Evolutionary conservation across 1,284 basidiomycete species (phyloP), one percentile per base, ranked within the genome.

Genomic region (Pyrrhoderma noxium): DNA sequence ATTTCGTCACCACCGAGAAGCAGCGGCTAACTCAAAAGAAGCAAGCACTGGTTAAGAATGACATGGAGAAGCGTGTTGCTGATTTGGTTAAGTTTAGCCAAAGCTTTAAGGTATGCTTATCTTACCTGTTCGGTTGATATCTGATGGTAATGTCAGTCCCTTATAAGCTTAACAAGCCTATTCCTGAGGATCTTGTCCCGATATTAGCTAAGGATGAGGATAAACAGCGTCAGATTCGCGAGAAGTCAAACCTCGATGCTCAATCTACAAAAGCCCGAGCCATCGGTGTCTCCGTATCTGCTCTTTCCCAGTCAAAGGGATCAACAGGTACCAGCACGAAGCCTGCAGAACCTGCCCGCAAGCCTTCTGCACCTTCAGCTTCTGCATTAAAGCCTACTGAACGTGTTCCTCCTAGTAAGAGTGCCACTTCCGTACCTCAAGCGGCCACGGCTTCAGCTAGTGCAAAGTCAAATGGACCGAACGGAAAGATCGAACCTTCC

Each of bases 81-180:
- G 94, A 98, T 47, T 73, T 98, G 46, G 80, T 93, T 64, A 88
- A 88, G 67, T 99, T 97, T 72, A 91, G 90, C 59, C 79, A 89
- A 65, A 87, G 70, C 58, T 99, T 99, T 82, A 96, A 95, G 80
- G 89, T 90, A 41, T 43, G 73, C n/a, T 47, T 38, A 18, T 22
- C 19, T 27, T 38, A 8, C 9, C 45, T 52, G 45, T 34, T 48
- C 13, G 8, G 23, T 45, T 23, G 16, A 42, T 38, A 35, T 49
- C 39, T 21, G 49, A 36, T 0, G 8, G 8, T 27, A 41, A 27
- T 22, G 8, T 45, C 27, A 14, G 52, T 19, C 8, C 9, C 8
- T 23, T 23, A 31, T 49, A 49, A 47, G 89, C 81, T 96, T 49
- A 94, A 93, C 64, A 87, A 93, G 63, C 90, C 93, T 7, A 90